Conservation (phyloP, 495 filamentous ascomycete genomes). For the Xylaria curta region DNA sequence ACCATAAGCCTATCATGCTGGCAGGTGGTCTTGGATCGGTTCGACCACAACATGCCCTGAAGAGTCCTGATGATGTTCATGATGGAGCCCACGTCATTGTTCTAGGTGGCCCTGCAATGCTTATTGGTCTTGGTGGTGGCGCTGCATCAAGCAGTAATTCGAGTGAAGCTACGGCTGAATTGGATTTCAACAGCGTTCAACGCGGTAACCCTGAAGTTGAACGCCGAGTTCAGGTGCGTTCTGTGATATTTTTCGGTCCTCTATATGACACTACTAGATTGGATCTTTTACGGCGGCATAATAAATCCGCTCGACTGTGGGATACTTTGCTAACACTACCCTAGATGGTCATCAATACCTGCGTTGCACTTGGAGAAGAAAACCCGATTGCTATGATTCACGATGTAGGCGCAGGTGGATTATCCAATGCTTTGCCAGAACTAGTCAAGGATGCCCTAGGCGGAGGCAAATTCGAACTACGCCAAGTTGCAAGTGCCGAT, state of each 20-base stretch:
- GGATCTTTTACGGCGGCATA: background rate
- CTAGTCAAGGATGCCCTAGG: slow-evolving; percentile 89
- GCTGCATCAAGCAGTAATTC: slow-evolving; percentile 91
- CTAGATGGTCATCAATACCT: slow-evolving; percentile 82
- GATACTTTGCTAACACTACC: background rate
- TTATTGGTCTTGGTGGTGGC: slow-evolving; percentile 94
- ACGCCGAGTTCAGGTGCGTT: slow-evolving; percentile 80
- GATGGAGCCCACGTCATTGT: slow-evolving; percentile 88
- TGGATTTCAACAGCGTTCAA: slow-evolving; percentile 97
- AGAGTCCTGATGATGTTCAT: slow-evolving; percentile 75
- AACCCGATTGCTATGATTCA: slow-evolving; percentile 97
- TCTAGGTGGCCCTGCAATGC: slow-evolving; percentile 93
- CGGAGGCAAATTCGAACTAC: slow-evolving; percentile 88
- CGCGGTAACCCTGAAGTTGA: slow-evolving; percentile 95
- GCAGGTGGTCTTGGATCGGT: slow-evolving; percentile 96
- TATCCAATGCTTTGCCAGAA: slow-evolving; percentile 93
- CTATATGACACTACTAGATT: background rate
- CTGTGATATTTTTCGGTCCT: background rate
- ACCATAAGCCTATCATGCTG: slow-evolving; percentile 99
- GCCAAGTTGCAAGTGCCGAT: slow-evolving; percentile 90
- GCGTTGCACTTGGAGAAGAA: slow-evolving; percentile 77
- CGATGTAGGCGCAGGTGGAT: slow-evolving; percentile 92
- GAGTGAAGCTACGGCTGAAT: slow-evolving; percentile 83
- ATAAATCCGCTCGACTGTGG: background rate
- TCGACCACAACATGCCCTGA: slow-evolving; percentile 88